Percentiles rank a stretch among this genome's conserved stretches.
These are phyloP conservation scores for Neurospora africana DNA, from an alignment of 495 filamentous ascomycete genomes.

Conservation along the genomic window DNA sequence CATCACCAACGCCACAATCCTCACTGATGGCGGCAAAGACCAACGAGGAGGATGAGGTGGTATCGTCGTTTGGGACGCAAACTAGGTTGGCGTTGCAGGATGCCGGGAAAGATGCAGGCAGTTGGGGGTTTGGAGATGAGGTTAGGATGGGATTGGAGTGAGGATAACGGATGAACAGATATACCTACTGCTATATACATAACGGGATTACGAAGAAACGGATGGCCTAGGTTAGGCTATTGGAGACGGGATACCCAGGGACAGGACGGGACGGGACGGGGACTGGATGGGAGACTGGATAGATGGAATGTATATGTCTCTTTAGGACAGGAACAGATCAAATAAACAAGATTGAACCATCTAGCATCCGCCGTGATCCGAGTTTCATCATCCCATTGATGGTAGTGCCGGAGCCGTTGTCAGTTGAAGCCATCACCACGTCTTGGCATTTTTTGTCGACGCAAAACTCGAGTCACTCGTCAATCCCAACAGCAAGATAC, in stretches of 20 bases:
- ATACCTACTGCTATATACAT: not conserved
- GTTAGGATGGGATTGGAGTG: conserved; percentile 30
- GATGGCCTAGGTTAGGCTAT: not conserved
- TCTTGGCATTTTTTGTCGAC: not conserved
- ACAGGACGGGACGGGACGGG: not conserved
- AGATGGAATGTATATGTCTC: not conserved
- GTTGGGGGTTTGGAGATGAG: conserved; percentile 30
- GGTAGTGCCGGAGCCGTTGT: not conserved
- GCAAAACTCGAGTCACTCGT: not conserved
- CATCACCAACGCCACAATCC: not conserved
- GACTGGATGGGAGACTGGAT: not conserved
- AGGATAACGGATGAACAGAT: not conserved
- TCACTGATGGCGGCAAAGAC: not conserved
- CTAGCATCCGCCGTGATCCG: too few species aligned
- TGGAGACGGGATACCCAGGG: not conserved
- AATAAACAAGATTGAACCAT: not conserved
- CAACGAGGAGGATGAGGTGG: conserved; percentile 20
- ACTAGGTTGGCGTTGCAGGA: conserved; percentile 21
- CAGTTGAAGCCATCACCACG: not conserved
- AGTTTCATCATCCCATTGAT: not conserved
- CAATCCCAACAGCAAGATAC: not conserved
- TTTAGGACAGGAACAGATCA: not conserved
- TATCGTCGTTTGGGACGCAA: conserved; percentile 14
- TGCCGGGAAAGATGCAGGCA: conserved; percentile 16
- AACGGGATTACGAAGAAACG: not conserved